These are phyloP conservation scores for Epichloe baconii DNA, from an alignment of 2,329 filamentous ascomycete species.

Conservation along the genomic window DNA sequence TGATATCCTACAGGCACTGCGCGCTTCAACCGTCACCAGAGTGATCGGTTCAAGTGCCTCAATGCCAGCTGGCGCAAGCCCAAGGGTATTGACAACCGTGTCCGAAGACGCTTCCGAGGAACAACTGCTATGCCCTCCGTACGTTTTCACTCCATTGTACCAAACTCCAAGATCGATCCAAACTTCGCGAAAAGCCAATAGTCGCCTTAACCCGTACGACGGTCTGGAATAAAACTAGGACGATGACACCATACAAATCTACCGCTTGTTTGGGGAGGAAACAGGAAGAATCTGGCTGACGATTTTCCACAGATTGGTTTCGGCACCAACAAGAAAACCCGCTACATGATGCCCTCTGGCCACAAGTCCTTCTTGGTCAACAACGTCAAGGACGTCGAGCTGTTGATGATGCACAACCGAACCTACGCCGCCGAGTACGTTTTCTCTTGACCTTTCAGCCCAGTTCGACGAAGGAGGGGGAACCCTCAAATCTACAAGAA, in stretches of 20 bases:
- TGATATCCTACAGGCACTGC: constrained; percentile 55
- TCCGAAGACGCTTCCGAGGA: constrained; percentile 94
- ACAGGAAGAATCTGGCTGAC: constrained; percentile 1
- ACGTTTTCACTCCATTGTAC: constrained; percentile 32
- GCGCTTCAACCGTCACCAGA: constrained; percentile 95
- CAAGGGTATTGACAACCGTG: constrained; percentile 99
- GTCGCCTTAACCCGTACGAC: neutral
- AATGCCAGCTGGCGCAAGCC: constrained; percentile 93
- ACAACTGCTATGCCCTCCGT: constrained; percentile 96
- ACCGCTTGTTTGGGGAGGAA: neutral
- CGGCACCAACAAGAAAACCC: constrained; percentile 98
- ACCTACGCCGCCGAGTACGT: constrained; percentile 97
- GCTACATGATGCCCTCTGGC: constrained; percentile 96
- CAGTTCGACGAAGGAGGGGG: too few relatives aligned
- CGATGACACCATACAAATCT: neutral
- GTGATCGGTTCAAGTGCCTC: constrained; percentile 90
- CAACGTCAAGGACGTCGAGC: constrained; percentile 91
- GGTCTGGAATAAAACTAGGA: neutral
- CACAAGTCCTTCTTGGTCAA: constrained; percentile 99
- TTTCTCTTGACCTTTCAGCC: too few relatives aligned
- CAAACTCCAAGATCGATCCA: neutral
- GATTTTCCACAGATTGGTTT: constrained; percentile 67
- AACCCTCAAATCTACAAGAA: too few relatives aligned
- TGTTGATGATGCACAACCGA: constrained; percentile 99
- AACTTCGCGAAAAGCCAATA: neutral